These are phyloP conservation scores for Cryptococcus sp. DNA, from an alignment of 1,284 basidiomycete species.

Conservation along the genomic window DNA sequence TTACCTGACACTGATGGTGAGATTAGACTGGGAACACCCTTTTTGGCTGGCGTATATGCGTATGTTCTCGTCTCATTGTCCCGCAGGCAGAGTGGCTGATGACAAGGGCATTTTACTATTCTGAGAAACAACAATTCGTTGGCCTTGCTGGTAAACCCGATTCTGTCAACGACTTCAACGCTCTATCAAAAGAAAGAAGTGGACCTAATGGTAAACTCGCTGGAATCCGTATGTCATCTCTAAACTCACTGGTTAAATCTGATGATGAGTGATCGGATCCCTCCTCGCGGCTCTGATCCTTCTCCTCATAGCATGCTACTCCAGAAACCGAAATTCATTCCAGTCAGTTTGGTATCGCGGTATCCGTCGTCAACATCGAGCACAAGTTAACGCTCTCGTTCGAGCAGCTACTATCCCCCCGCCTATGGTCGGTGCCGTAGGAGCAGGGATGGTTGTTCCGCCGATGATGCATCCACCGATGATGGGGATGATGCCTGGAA, in stretches of 20 bases:
- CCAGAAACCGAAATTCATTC: conserved; percentile 31
- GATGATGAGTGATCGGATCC: conserved; percentile 29
- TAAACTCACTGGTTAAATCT: not conserved
- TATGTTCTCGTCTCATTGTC: conserved; percentile 16
- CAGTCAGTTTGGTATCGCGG: conserved; percentile 38
- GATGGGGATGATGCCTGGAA: conserved; percentile 11
- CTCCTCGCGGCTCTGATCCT: conserved; percentile 31
- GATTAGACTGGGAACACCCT: conserved; percentile 41
- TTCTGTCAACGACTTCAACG: conserved; percentile 28
- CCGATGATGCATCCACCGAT: conserved; percentile 1
- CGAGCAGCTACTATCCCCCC: conserved; percentile 30
- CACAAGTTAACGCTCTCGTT: conserved; percentile 28
- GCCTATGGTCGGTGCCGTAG: conserved; percentile 7
- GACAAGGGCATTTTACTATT: conserved; percentile 36
- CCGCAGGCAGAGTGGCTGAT: not conserved
- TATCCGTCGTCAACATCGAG: conserved; percentile 31
- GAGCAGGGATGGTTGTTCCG: conserved; percentile 7
- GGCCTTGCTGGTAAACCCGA: conserved; percentile 42
- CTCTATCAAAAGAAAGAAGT: conserved; percentile 7
- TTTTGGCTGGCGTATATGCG: conserved; percentile 42
- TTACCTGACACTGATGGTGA: conserved; percentile 31
- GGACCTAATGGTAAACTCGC: conserved; percentile 26
- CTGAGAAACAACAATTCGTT: conserved; percentile 23
- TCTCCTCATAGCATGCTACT: conserved; percentile 29
- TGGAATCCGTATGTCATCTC: conserved; percentile 26